phyloP scores from a whole-genome alignment of 1,284 basidiomycete genomes.

The Vanrija sp. region DNA sequence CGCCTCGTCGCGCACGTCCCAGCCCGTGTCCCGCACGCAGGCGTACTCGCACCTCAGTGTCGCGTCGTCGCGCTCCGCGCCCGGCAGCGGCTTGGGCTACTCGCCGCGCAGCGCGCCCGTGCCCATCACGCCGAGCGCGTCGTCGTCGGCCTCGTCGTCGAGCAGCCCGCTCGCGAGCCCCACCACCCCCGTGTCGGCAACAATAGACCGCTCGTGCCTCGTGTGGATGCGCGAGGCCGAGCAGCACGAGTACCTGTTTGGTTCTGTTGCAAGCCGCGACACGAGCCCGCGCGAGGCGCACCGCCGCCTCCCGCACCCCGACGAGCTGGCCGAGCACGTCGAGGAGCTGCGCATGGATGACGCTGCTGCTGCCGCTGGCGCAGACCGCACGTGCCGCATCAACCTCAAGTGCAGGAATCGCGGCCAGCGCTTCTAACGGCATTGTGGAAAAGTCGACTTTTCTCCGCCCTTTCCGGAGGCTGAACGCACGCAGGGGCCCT shows the following conservation, averaged over 20 bases:
- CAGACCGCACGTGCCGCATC: not conserved
- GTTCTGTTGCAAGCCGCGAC: conserved; percentile 5
- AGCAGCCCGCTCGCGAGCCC: not conserved
- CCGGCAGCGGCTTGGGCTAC: too few relatives aligned
- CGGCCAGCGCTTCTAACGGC: not conserved
- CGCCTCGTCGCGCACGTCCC: not conserved
- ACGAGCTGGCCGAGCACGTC: not conserved
- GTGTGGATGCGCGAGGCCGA: conserved; percentile 19
- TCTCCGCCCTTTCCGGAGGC: too few relatives aligned
- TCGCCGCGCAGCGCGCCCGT: not conserved
- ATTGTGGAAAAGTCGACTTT: too few relatives aligned
- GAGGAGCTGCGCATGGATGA: conserved; percentile 8
- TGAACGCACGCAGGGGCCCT: too few relatives aligned
- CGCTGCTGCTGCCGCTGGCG: conserved; percentile 1
- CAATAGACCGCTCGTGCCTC: conserved; percentile 16
- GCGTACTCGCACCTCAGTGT: not conserved
- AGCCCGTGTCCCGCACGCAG: too few relatives aligned
- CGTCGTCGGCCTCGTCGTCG: not conserved
- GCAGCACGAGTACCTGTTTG: conserved; percentile 11
- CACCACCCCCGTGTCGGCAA: not conserved
- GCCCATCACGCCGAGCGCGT: not conserved
- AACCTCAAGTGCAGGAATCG: not conserved
- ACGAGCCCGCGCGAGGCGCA: not conserved
- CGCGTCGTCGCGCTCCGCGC: not conserved
- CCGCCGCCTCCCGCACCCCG: not conserved